Evolutionary conservation across 805 yeast species (phyloP), one percentile per base, ranked within the genome.

Genomic region (Metschnikowia matae): DNA sequence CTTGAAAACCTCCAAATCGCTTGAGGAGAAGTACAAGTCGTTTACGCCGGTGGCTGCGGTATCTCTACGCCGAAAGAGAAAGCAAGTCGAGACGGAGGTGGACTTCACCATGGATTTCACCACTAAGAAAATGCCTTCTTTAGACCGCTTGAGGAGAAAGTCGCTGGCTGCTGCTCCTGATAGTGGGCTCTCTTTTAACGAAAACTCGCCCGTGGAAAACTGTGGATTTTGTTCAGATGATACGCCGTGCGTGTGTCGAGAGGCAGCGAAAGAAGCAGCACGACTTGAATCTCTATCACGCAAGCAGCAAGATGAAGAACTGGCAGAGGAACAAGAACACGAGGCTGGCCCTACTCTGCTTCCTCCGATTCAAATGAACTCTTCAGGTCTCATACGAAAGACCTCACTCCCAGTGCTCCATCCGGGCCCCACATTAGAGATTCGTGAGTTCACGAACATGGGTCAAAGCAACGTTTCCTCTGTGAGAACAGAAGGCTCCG

Each of bases 171-270:
- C 40, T 6, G 21, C 45, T 10, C 48, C 41, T 2, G 53, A 35
- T 34, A 46, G 45, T 4, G 36, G 18, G 20, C 40, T 44, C 40
- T 35, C 46, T 4, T 71, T 74, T 50, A 69, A 75, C 52, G 80
- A 77, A 45, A 67, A 68, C 36, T 78, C 80, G 1, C 79, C 82
- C 6, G 74, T 76, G 52, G 95, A 87, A 56, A 82, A 86, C 51
- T 92, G 98, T 68, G 98, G 98, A 0, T 91, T 92, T 67, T 92
- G 98, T 63, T 82, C 96, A 0, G 96, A 88, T 57, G 94, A 84
- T 57, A 84, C 96, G 0, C 91, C 96, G 2, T 92, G 98, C 68
- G 87, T 92, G 2, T 92, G 97, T 65, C 81, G 92, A 26, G 97
- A 89, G 58, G 87, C 81, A 15, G 84, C 82, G 2, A 73, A 74